Conservation (phyloP, 805 yeast species). For the Lachancea cidri region DNA sequence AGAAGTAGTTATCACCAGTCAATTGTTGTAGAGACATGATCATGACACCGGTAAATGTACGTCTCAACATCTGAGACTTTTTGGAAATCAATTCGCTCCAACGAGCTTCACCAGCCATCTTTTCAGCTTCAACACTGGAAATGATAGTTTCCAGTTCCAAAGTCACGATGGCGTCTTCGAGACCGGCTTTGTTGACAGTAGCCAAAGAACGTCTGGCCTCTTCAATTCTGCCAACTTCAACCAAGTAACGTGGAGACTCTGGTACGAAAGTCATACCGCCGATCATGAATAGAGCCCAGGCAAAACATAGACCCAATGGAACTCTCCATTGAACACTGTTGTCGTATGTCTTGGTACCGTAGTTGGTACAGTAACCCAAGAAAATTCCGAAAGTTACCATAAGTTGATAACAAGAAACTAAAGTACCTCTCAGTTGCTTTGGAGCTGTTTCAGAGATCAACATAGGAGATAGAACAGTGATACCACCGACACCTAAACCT, state of each 20-base stretch:
- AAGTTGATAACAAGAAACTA: constrained; percentile 65
- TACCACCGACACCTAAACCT: constrained; percentile 74
- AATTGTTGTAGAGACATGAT: constrained; percentile 62
- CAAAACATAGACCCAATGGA: constrained; percentile 53
- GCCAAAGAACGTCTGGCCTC: constrained; percentile 60
- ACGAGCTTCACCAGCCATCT: constrained; percentile 55
- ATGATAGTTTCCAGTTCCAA: constrained; percentile 52
- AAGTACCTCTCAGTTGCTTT: constrained; percentile 55
- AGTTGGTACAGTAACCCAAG: constrained; percentile 68
- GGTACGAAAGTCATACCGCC: constrained; percentile 50
- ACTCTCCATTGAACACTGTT: constrained; percentile 66
- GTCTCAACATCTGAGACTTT: constrained; percentile 52
- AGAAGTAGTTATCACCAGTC: constrained; percentile 62
- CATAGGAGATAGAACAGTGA: constrained; percentile 71
- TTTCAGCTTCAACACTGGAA: constrained; percentile 57
- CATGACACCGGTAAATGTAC: constrained; percentile 49
- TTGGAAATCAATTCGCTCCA: constrained; percentile 65
- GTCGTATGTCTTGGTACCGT: constrained; percentile 41
- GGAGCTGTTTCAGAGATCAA: constrained; percentile 45
- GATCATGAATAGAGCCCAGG: constrained; percentile 39
- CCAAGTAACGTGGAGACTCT: constrained; percentile 66
- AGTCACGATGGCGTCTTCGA: constrained; percentile 52
- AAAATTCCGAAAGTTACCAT: constrained; percentile 70
- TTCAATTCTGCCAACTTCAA: constrained; percentile 49
- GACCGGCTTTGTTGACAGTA: constrained; percentile 48